Percentiles rank a stretch among this genome's conserved stretches.
These are phyloP conservation scores for Tetrapisispora namnaoensis DNA, from an alignment of 805 yeast genomes.

Conservation along the genomic window DNA sequence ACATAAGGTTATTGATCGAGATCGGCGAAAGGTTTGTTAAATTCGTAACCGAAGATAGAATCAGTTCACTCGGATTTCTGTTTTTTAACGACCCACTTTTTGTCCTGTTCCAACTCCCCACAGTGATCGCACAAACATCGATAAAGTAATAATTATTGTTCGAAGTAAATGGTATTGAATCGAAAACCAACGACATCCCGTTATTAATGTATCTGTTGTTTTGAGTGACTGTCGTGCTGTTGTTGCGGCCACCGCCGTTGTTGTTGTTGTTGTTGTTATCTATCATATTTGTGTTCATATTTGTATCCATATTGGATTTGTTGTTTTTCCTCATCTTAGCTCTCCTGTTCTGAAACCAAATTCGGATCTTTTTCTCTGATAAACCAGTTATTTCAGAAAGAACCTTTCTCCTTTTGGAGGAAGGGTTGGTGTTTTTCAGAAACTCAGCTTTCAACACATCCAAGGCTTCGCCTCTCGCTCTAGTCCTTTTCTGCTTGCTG, in stretches of 20 bases:
- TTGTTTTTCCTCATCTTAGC: conserved; percentile 55
- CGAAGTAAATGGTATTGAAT: conserved; percentile 40
- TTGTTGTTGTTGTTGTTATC: neutral
- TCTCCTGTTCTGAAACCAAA: conserved; percentile 87
- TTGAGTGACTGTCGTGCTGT: neutral
- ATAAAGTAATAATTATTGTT: conserved; percentile 62
- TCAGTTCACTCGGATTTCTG: conserved; percentile 17
- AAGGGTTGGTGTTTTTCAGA: conserved; percentile 63
- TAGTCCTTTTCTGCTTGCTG: conserved; percentile 40
- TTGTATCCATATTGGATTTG: neutral
- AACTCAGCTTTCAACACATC: conserved; percentile 61
- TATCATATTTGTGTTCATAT: neutral
- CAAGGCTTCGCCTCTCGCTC: conserved; percentile 76
- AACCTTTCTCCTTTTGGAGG: conserved; percentile 56
- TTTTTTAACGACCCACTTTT: conserved; percentile 46
- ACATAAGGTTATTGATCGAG: conserved; percentile 53
- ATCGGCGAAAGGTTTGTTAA: conserved; percentile 59
- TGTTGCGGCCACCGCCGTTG: neutral
- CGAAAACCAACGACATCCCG: conserved; percentile 18
- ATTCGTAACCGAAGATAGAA: conserved; percentile 31
- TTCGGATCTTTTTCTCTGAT: conserved; percentile 81
- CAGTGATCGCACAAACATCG: conserved; percentile 58
- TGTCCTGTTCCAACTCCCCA: conserved; percentile 74
- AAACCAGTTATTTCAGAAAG: conserved; percentile 66
- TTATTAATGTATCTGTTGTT: neutral